phyloP scores from a whole-genome alignment of 2,329 filamentous ascomycete genomes.

The Trichophyton mentagrophytes region DNA sequence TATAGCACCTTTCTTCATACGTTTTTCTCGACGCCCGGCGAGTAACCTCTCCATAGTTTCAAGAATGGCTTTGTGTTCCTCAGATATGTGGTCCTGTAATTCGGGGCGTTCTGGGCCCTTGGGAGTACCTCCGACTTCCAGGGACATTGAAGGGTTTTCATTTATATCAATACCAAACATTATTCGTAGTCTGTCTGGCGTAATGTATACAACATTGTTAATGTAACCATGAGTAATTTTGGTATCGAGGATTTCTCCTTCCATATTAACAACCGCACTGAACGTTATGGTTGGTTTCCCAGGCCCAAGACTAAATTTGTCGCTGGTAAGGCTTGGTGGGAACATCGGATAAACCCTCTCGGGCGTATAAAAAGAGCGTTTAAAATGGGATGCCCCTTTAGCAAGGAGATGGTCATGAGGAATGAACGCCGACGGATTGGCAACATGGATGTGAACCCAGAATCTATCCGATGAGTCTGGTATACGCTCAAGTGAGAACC shows the following conservation, averaged over 20 bases:
- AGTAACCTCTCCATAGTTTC: slow-evolving; percentile 27
- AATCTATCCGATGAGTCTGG: slow-evolving; percentile 32
- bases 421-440: slow-evolving; percentile 52
- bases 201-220: slow-evolving; percentile 43
- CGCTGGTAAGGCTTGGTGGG: slow-evolving; percentile 36
- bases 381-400: slow-evolving; percentile 43
- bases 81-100: slow-evolving; percentile 19
- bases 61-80: slow-evolving; percentile 26
- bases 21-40: slow-evolving; percentile 25
- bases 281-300: slow-evolving; percentile 49
- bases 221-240: slow-evolving; percentile 42
- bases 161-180: slow-evolving; percentile 24
- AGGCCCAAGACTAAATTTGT: slow-evolving; percentile 41
- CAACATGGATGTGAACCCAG: slow-evolving; percentile 52
- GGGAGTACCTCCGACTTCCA: slow-evolving; percentile 23
- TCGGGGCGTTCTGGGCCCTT: slow-evolving; percentile 15
- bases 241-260: slow-evolving; percentile 42
- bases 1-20: slow-evolving; percentile 29
- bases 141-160: slow-evolving; percentile 12
- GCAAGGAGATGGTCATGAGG: slow-evolving; percentile 38
- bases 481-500: slow-evolving; percentile 44
- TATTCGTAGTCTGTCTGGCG: slow-evolving; percentile 31
- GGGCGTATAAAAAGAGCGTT: slow-evolving; percentile 41
- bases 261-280: slow-evolving; percentile 41
- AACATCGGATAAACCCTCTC: slow-evolving; percentile 47